Evolutionary conservation across 495 filamentous ascomycete genomes (phyloP).

Genomic region (Penicillium verhagenii): DNA sequence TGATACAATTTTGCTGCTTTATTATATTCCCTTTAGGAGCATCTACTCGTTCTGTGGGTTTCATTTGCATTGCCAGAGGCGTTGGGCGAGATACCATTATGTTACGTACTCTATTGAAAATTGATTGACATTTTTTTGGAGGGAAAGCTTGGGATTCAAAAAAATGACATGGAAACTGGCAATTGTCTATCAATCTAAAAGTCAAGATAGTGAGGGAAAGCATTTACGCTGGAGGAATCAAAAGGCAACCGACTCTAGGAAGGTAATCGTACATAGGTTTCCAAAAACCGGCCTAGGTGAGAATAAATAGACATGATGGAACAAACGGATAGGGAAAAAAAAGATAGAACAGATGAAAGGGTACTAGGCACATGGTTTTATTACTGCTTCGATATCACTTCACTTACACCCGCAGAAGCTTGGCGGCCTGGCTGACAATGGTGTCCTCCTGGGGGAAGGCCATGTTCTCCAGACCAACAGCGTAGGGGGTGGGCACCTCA

Average conservation of each 20-base stretch:
- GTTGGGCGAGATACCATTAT: neutral
- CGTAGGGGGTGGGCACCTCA: conserved; percentile 94
- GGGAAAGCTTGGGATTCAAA: neutral
- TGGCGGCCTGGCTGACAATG: conserved; percentile 79
- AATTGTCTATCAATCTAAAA: conserved; percentile 10
- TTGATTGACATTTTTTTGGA: too few relatives aligned
- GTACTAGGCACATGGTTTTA: conserved; percentile 38
- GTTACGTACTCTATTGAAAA: too few relatives aligned
- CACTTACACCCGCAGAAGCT: conserved; percentile 73
- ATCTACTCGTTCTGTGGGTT: neutral
- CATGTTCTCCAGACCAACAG: conserved; percentile 83
- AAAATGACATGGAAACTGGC: neutral
- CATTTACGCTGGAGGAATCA: conserved; percentile 4
- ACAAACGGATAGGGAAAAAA: conserved; percentile 26
- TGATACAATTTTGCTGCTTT: neutral
- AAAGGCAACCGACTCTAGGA: conserved; percentile 15
- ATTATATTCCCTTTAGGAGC: neutral
- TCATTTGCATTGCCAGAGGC: neutral
- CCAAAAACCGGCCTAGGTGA: conserved; percentile 27
- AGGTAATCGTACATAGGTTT: conserved; percentile 43
- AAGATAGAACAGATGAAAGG: conserved; percentile 26
- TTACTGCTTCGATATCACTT: conserved; percentile 22
- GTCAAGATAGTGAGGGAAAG: neutral
- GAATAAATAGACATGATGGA: conserved; percentile 30
- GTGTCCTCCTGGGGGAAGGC: conserved; percentile 82